Evolutionary conservation across 768 basidiomycete species (phyloP).

Genomic region (Collybiopsis luxurians): DNA sequence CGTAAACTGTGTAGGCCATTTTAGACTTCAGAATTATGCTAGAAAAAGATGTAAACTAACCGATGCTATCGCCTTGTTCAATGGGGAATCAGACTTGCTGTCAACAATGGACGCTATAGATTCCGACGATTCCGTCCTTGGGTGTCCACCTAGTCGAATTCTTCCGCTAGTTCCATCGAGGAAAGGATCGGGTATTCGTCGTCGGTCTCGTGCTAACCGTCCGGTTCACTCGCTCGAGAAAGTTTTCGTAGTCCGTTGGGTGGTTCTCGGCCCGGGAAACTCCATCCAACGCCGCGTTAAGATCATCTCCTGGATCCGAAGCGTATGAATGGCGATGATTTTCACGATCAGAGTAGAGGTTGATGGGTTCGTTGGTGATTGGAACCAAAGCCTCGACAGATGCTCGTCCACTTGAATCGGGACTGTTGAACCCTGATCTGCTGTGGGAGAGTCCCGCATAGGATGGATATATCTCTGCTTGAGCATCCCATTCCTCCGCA

Average conservation of each 20-base stretch:
- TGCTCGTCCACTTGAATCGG: not conserved
- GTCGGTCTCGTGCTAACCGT: slow-evolving; percentile 80
- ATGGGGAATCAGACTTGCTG: slow-evolving; percentile 85
- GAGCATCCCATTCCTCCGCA: slow-evolving; percentile 78
- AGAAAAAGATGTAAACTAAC: slow-evolving; percentile 37
- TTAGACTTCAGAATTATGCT: not conserved
- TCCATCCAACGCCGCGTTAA: slow-evolving; percentile 15
- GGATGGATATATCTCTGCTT: slow-evolving; percentile 43
- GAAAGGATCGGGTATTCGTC: slow-evolving; percentile 83
- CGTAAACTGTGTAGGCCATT: slow-evolving; percentile 56
- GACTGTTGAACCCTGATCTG: slow-evolving; percentile 33
- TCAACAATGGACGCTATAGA: slow-evolving; percentile 90
- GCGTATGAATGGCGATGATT: slow-evolving; percentile 18
- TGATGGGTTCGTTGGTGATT: slow-evolving; percentile 18
- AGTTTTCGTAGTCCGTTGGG: slow-evolving; percentile 61
- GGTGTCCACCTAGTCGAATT: slow-evolving; percentile 77
- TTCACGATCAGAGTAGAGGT: slow-evolving; percentile 11
- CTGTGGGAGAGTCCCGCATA: not conserved
- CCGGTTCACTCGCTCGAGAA: slow-evolving; percentile 82
- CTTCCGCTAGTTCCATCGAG: slow-evolving; percentile 62
- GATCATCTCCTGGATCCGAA: slow-evolving; percentile 7
- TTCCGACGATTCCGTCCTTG: slow-evolving; percentile 81
- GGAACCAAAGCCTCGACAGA: not conserved
- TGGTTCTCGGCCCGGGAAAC: slow-evolving; percentile 15
- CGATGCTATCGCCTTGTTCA: slow-evolving; percentile 91